Conservation (phyloP, 306 rosid genomes). For the Fagus sylvatica region DNA sequence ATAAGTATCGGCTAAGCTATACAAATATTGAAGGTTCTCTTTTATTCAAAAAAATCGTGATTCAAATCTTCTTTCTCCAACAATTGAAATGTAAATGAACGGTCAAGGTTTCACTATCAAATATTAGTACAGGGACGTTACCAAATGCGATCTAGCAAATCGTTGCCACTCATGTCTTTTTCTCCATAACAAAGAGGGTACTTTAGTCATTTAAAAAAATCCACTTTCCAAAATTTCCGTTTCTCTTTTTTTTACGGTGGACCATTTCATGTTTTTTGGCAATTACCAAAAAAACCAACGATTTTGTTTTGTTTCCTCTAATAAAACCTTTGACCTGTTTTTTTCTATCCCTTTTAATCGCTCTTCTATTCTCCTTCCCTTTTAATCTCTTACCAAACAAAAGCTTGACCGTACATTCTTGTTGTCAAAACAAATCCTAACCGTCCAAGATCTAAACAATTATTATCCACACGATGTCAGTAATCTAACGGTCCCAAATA, state of each 20-base stretch:
- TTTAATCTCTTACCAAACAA: conserved; percentile 11
- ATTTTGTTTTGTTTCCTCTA: neutral
- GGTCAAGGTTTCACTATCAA: too few species aligned
- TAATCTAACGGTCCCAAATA: conserved; percentile 34
- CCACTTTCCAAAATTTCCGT: neutral
- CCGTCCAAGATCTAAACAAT: conserved; percentile 9
- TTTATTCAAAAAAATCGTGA: too few species aligned
- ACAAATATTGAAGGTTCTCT: too few species aligned
- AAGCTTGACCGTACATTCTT: neutral
- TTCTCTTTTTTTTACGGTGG: neutral
- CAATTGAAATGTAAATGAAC: too few species aligned
- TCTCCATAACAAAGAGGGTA: neutral
- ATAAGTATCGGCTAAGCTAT: too few species aligned
- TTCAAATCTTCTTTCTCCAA: too few species aligned
- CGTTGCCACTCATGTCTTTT: too few species aligned
- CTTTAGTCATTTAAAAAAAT: neutral
- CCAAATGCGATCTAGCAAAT: too few species aligned
- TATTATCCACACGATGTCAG: conserved; percentile 15
- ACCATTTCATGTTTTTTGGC: neutral
- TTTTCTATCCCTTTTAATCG: neutral
- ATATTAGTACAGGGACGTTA: too few species aligned
- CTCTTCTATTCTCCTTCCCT: neutral
- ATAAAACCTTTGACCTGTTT: neutral
- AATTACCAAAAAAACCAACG: neutral
- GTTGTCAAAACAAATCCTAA: conserved; percentile 6